Percentiles rank a stretch among this genome's conserved stretches.
These are phyloP conservation scores for Magnolia sinica DNA, from an alignment of 164 flowering plant genomes.

Conservation along the genomic window DNA sequence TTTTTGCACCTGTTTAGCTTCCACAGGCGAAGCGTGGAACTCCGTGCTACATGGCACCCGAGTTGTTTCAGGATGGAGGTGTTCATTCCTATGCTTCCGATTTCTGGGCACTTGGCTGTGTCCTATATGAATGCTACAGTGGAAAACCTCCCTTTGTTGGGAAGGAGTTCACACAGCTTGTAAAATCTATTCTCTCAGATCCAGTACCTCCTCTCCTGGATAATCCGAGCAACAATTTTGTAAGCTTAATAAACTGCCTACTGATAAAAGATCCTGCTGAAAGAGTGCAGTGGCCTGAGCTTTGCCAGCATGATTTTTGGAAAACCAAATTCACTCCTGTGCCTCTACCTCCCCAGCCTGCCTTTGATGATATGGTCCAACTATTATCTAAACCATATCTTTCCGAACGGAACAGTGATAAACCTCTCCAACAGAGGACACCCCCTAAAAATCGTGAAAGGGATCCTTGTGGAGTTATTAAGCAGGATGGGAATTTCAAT, in stretches of 20 bases:
- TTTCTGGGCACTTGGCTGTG: constrained; percentile 99
- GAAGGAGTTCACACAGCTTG: constrained; percentile 83
- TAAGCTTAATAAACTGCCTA: constrained; percentile 66
- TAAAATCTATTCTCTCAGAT: constrained; percentile 77
- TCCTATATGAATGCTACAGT: constrained; percentile 83
- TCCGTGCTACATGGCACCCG: constrained; percentile 98
- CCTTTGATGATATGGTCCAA: constrained; percentile 70
- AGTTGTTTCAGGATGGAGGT: constrained; percentile 91
- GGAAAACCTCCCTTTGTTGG: constrained; percentile 94
- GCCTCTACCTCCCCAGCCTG: constrained; percentile 88
- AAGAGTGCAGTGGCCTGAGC: constrained; percentile 85
- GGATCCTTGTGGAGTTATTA: constrained; percentile 39
- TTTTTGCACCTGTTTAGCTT: constrained; percentile 39
- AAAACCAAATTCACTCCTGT: constrained; percentile 44
- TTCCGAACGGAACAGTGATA: constrained; percentile 74
- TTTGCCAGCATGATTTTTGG: constrained; percentile 90
- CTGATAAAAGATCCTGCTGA: constrained; percentile 91
- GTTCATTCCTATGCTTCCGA: constrained; percentile 99
- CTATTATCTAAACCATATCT: constrained; percentile 55
- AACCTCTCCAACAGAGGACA: constrained; percentile 53
- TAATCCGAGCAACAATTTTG: constrained; percentile 69
- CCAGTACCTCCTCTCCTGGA: constrained; percentile 82
- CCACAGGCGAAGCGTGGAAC: constrained; percentile 98
- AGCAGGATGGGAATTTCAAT: constrained; percentile 56
- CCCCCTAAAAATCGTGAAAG: constrained; percentile 62